phyloP scores from a whole-genome alignment of 2,329 filamentous ascomycete genomes.

The Coleophoma eucalyptorum region DNA sequence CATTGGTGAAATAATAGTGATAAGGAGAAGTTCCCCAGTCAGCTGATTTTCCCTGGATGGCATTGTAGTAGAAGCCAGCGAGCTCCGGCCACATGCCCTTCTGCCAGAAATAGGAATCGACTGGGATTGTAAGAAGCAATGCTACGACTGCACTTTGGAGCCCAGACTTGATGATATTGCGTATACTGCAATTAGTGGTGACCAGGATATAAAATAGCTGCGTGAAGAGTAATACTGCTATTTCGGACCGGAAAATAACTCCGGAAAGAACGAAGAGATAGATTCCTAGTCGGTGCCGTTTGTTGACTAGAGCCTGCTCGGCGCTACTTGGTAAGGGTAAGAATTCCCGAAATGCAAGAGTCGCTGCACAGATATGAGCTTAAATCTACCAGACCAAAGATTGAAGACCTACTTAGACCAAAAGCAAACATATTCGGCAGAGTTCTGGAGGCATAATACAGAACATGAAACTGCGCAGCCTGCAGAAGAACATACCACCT shows the following conservation, averaged over 20 bases:
- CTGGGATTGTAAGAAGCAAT: conserved; percentile 63
- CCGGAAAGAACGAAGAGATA: conserved; percentile 76
- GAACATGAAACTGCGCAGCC: conserved; percentile 82
- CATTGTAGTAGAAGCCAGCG: conserved; percentile 87
- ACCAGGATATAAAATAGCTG: conserved; percentile 63
- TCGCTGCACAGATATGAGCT: conserved; percentile 44
- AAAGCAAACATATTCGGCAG: conserved; percentile 98
- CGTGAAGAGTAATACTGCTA: conserved; percentile 74
- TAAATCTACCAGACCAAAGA: neutral
- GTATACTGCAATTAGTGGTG: conserved; percentile 45
- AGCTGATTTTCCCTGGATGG: conserved; percentile 74
- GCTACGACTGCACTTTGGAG: conserved; percentile 61
- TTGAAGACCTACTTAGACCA: conserved; percentile 61
- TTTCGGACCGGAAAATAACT: conserved; percentile 83
- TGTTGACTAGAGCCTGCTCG: conserved; percentile 27
- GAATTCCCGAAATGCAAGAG: conserved; percentile 48
- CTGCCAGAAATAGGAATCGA: conserved; percentile 96
- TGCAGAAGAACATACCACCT: conserved; percentile 80
- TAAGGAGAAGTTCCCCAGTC: conserved; percentile 86
- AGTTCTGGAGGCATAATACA: conserved; percentile 89
- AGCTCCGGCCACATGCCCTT: conserved; percentile 85
- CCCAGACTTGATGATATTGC: conserved; percentile 63
- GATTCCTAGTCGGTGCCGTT: conserved; percentile 60
- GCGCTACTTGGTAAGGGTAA: conserved; percentile 37
- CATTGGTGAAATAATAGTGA: conserved; percentile 80